These are phyloP conservation scores for Suillus placidus DNA, from an alignment of 768 basidiomycete genomes.

Conservation along the genomic window DNA sequence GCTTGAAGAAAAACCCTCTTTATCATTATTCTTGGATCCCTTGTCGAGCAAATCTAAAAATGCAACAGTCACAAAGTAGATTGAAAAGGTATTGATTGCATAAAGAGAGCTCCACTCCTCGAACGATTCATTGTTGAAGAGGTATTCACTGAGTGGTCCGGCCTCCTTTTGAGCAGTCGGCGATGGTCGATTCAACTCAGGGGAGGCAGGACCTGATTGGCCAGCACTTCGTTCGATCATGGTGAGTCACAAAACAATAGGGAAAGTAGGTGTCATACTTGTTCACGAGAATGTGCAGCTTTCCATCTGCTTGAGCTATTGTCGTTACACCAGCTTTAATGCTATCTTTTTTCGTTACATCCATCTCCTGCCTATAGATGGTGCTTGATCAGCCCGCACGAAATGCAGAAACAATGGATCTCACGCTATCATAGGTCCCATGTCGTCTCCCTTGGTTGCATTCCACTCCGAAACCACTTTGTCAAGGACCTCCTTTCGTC, in stretches of 20 bases:
- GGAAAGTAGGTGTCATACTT: constrained; percentile 51
- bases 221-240: constrained; percentile 57
- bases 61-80: constrained; percentile 76
- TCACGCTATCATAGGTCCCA: constrained; percentile 63
- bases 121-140: constrained; percentile 70
- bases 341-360: constrained; percentile 69
- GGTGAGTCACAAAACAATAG: background rate
- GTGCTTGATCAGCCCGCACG: constrained; percentile 8
- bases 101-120: constrained; percentile 67
- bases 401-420: constrained; percentile 17
- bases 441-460: constrained; percentile 34
- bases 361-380: constrained; percentile 59
- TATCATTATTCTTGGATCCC: constrained; percentile 55
- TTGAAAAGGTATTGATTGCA: constrained; percentile 68
- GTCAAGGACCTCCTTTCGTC: constrained; percentile 67
- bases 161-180: constrained; percentile 64
- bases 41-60: constrained; percentile 77
- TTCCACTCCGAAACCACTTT: constrained; percentile 53
- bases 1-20: constrained; percentile 57
- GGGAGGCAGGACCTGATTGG: constrained; percentile 64
- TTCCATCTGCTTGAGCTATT: constrained; percentile 51
- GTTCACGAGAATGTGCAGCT: constrained; percentile 78
- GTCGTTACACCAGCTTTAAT: constrained; percentile 56
- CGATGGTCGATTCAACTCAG: constrained; percentile 56
- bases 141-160: constrained; percentile 64